phyloP scores from a whole-genome alignment of 352 stramenopile species.

The Nothophytophthora sp. region DNA sequence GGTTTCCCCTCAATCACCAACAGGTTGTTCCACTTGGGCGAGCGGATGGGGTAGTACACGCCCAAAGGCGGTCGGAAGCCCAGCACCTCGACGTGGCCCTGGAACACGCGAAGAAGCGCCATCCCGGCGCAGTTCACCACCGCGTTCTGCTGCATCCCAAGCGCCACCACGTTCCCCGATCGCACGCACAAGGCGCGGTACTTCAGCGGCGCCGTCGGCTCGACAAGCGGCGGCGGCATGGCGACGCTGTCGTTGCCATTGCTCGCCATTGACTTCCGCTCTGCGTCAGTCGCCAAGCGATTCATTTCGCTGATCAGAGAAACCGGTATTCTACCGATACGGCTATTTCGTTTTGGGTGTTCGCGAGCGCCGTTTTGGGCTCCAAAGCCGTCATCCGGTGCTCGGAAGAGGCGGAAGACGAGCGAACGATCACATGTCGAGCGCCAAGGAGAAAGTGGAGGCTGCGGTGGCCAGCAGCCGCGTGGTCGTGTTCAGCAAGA shows the following conservation, averaged over 20 bases:
- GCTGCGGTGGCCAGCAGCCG: conserved; percentile 31
- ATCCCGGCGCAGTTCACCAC: conserved; percentile 75
- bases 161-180: conserved; percentile 63
- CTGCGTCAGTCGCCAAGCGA: too few relatives aligned
- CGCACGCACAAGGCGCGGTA: conserved; percentile 48
- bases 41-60: conserved; percentile 81
- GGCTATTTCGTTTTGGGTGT: too few relatives aligned
- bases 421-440: too few relatives aligned
- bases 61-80: conserved; percentile 68
- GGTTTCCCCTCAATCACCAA: conserved; percentile 53
- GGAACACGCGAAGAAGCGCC: conserved; percentile 77
- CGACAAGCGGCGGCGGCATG: conserved; percentile 3
- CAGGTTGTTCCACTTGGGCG: conserved; percentile 81
- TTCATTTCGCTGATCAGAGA: too few relatives aligned
- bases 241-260: conserved; percentile 4
- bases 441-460: conserved; percentile 47
- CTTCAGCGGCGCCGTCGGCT: conserved; percentile 6
- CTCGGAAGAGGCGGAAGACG: too few relatives aligned
- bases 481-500: conserved; percentile 90
- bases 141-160: conserved; percentile 55
- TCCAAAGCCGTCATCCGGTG: too few relatives aligned
- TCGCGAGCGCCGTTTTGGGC: too few relatives aligned
- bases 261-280: not conserved
- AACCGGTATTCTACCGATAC: too few relatives aligned
- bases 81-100: conserved; percentile 70